A percentile compares a stretch with the other conserved stretches of the same genome.
phyloP scores from a whole-genome alignment of 306 rosid genomes.

The Gleditsia sinensis region DNA sequence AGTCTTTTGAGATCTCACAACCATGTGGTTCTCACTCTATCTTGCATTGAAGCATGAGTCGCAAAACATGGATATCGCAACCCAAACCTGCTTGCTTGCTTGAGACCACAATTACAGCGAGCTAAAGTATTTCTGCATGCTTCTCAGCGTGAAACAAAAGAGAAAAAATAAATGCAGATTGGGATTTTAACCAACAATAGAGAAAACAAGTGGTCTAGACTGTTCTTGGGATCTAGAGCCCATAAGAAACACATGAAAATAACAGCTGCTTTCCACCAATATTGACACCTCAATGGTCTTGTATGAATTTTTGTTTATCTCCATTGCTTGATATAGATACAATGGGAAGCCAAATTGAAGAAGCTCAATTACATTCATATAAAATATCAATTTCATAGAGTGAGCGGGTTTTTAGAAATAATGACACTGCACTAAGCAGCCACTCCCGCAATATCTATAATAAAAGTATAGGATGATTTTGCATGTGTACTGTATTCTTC shows the following conservation, averaged over 20 bases:
- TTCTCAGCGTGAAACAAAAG: no score
- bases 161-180: no score
- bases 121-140: no score
- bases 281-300: neutral
- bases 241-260: no score
- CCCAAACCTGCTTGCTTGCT: neutral
- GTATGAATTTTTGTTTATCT: neutral
- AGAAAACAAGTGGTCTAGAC: neutral
- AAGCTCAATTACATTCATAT: constrained; percentile 19
- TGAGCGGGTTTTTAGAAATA: neutral
- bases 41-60: neutral
- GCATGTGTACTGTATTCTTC: constrained; percentile 10
- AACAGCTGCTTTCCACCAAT: neutral
- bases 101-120: no score
- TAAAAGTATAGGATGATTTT: neutral
- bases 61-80: neutral
- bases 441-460: neutral
- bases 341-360: constrained; percentile 4
- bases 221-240: no score
- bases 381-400: neutral
- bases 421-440: constrained; percentile 3
- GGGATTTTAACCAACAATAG: neutral
- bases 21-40: neutral
- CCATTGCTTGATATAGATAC: constrained; percentile 7
- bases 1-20: neutral